A percentile compares a stretch with the other conserved stretches of the same genome.
Conservation (phyloP, 192 early-diverging fungal species). For the Umbelopsis vinacea region DNA sequence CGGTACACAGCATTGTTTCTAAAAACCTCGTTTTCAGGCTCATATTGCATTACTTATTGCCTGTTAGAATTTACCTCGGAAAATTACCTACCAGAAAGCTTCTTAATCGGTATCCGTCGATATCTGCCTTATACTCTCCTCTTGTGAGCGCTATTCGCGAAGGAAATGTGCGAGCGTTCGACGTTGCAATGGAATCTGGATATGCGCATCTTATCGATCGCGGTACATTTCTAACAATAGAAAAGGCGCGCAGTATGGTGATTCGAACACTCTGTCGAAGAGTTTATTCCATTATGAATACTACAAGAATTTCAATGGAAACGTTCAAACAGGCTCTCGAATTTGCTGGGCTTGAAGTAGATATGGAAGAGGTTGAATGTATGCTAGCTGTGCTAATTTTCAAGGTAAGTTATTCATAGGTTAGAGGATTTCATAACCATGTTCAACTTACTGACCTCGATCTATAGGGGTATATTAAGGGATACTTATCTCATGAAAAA, state of each 20-base stretch:
- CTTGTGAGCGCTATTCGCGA: slow-evolving; percentile 67
- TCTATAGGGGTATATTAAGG: slow-evolving; percentile 78
- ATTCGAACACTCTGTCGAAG: slow-evolving; percentile 79
- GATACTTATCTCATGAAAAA: slow-evolving; percentile 85
- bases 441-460: background rate
- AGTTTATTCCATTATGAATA: slow-evolving; percentile 59
- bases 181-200: slow-evolving; percentile 57
- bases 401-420: slow-evolving; percentile 55
- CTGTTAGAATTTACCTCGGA: slow-evolving; percentile 76
- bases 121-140: slow-evolving; percentile 63
- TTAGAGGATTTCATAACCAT: background rate
- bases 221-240: slow-evolving; percentile 84
- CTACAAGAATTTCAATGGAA: slow-evolving; percentile 62
- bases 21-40: slow-evolving; percentile 54
- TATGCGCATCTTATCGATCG: slow-evolving; percentile 65
- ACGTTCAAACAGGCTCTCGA: slow-evolving; percentile 69
- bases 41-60: slow-evolving; percentile 83
- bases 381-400: slow-evolving; percentile 89
- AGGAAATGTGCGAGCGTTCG: slow-evolving; percentile 81
- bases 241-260: slow-evolving; percentile 71
- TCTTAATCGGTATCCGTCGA: slow-evolving; percentile 62
- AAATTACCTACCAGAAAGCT: slow-evolving; percentile 65
- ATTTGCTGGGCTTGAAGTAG: slow-evolving; percentile 57
- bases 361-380: slow-evolving; percentile 81
- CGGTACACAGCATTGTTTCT: background rate